Evolutionary conservation across 225 moss, liverwort and hornwort genomes (phyloP).

Genomic region (Physcomitrellopsis africana): DNA sequence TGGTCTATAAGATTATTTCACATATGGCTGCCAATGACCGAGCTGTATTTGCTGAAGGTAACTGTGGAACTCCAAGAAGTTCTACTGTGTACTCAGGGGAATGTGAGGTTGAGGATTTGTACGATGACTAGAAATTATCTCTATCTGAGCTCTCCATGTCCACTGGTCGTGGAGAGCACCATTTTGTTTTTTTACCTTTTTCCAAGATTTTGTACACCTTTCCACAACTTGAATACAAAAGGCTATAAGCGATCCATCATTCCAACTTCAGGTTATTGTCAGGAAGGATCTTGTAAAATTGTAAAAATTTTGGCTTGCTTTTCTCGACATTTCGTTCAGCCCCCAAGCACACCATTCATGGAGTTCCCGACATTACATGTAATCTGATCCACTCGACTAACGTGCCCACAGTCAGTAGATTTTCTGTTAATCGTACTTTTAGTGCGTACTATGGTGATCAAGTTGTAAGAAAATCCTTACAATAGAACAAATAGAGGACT

Average conservation of each 20-base stretch:
- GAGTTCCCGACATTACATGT: no score
- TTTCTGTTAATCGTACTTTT: no score
- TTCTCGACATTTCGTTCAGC: background rate
- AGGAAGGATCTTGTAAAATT: slow-evolving; percentile 1
- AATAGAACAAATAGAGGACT: no score
- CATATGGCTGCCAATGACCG: slow-evolving; percentile 89
- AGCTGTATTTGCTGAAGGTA: slow-evolving; percentile 75
- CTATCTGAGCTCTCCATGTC: slow-evolving; percentile 20
- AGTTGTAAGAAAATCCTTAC: no score
- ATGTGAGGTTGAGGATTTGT: slow-evolving; percentile 75
- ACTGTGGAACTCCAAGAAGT: slow-evolving; percentile 76
- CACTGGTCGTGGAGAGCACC: slow-evolving; percentile 36
- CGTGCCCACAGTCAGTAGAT: no score
- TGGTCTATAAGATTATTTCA: slow-evolving; percentile 80
- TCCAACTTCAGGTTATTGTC: slow-evolving; percentile 23
- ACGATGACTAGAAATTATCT: slow-evolving; percentile 42
- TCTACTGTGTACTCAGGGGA: slow-evolving; percentile 75
- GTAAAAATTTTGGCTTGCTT: slow-evolving; percentile 10
- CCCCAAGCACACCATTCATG: no score
- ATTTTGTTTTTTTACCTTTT: slow-evolving; percentile 23
- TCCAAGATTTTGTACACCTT: slow-evolving; percentile 48
- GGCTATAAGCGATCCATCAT: slow-evolving; percentile 22
- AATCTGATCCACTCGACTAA: no score
- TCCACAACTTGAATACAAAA: slow-evolving; percentile 35
- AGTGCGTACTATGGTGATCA: no score